These are phyloP conservation scores for Starmerella bacillaris DNA, from an alignment of 805 yeast species.

Conservation along the genomic window DNA sequence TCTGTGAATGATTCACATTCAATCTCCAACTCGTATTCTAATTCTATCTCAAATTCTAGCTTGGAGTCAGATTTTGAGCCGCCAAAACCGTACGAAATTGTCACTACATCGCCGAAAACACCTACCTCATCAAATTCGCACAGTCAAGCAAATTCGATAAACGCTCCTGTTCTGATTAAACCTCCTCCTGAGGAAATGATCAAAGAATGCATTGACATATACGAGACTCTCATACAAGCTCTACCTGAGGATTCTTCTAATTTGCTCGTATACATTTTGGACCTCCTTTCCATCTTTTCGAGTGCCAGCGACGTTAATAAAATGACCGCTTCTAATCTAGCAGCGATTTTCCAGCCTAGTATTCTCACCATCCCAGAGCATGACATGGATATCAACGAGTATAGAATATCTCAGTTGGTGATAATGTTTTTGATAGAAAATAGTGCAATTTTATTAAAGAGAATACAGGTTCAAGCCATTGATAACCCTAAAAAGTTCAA, in stretches of 20 bases:
- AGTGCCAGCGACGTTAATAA: constrained; percentile 57
- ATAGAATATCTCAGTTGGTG: constrained; percentile 67
- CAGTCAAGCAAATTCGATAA: too few species aligned
- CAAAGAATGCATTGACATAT: constrained; percentile 32
- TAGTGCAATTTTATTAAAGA: constrained; percentile 56
- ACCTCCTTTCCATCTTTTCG: constrained; percentile 69
- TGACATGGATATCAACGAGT: constrained; percentile 83
- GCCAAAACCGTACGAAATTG: neutral
- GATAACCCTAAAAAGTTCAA: too few species aligned
- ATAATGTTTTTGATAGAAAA: constrained; percentile 80
- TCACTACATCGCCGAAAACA: too few species aligned
- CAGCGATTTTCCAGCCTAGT: constrained; percentile 96
- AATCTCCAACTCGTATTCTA: too few species aligned
- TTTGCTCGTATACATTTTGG: constrained; percentile 67
- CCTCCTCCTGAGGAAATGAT: constrained; percentile 1
- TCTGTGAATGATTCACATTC: too few species aligned
- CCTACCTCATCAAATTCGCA: too few species aligned
- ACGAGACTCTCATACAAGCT: constrained; percentile 46
- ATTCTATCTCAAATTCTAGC: too few species aligned
- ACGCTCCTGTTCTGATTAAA: constrained; percentile 2
- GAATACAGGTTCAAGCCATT: constrained; percentile 22
- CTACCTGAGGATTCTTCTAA: constrained; percentile 70
- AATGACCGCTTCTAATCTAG: constrained; percentile 84
- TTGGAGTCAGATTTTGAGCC: neutral
- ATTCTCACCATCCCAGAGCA: constrained; percentile 81